A percentile compares a stretch with the other conserved stretches of the same genome.
Evolutionary conservation across 306 rosid genomes (phyloP).

Genomic region (Nissolia schottii): DNA sequence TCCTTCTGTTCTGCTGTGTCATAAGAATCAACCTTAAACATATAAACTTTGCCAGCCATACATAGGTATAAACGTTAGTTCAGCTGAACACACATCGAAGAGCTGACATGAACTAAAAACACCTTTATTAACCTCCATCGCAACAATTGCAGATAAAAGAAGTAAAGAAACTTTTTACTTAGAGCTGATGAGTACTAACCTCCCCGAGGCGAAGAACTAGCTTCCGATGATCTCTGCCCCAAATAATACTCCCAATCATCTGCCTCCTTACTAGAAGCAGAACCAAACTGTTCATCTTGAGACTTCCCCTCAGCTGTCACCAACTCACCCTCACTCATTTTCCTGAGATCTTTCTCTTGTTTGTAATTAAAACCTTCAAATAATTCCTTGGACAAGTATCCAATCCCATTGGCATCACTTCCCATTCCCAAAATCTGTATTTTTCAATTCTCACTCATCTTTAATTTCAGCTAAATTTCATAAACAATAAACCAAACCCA

Average conservation of each 20-base stretch:
- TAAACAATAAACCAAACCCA: constrained; percentile 5
- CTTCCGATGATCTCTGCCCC: constrained; percentile 26
- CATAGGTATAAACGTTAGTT: not conserved
- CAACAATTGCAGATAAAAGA: not conserved
- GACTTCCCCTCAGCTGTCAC: constrained; percentile 6
- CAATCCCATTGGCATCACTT: constrained; percentile 34
- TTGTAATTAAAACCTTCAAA: constrained; percentile 27
- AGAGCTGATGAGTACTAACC: constrained; percentile 35
- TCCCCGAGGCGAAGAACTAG: constrained; percentile 29
- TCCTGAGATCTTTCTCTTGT: constrained; percentile 19
- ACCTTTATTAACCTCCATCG: not conserved
- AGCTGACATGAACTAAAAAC: not conserved
- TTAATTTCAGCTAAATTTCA: not conserved
- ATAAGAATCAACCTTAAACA: not conserved
- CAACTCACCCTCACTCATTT: constrained; percentile 6
- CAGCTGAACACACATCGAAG: not conserved
- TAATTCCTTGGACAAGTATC: constrained; percentile 19
- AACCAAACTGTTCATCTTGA: constrained; percentile 20
- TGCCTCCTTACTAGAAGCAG: constrained; percentile 18
- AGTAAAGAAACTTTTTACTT: not conserved
- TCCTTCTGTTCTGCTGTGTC: not conserved
- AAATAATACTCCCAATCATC: constrained; percentile 17
- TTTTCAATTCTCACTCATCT: constrained; percentile 7
- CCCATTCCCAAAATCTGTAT: constrained; percentile 33
- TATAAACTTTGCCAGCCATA: not conserved